Evolutionary conservation across 1,139 yeast species (phyloP), one percentile per base, ranked within the genome.

Genomic region (Wickerhamomyces sp.): DNA sequence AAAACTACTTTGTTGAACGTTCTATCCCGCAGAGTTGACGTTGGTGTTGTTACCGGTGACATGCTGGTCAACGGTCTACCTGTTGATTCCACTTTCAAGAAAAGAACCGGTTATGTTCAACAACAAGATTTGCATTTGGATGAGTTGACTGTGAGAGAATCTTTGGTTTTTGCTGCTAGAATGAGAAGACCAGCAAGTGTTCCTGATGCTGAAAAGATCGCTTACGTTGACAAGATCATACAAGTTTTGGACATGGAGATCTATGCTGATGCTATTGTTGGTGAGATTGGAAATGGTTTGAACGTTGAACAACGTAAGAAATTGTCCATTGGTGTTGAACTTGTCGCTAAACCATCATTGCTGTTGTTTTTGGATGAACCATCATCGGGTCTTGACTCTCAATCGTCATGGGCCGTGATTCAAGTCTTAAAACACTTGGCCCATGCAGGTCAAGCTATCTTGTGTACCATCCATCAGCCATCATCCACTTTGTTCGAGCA

Each of bases 301-400:
- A 76, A 75, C 45, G 82, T 76, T 25, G 82, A 76, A 49, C 83
- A 76, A 57, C 70, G 89, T 45, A 82, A 81, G 66, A 73, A 86
- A 51, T 66, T 81, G 47, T 78, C 88, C 9, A 77, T 79, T 57
- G 85, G 89, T 47, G 89, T 83, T 42, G 93, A 83, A 54, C 65
- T 83, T 37, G 91, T 84, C 30, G 91, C 93, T 17, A 82, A 79
- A 56, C 93, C 93, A 7, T 75, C 78, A 46, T 63, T 83, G 41
- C 64, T 83, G 40, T 62, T 28, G 11, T 28, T 28, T 15, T 16
- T 28, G 25, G 31, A 28, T 16, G 31, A 28, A 22, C 31, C 54
- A 45, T 54, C 14, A 81, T 78, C 57, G 10, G 94, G 94, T 54
- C 67, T 84, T 46, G 94, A 84, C 55, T 82, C 93, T 20, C 91